These are phyloP conservation scores for Picochlorum sp. DNA, from an alignment of 139 green algal genomes.

Conservation along the genomic window DNA sequence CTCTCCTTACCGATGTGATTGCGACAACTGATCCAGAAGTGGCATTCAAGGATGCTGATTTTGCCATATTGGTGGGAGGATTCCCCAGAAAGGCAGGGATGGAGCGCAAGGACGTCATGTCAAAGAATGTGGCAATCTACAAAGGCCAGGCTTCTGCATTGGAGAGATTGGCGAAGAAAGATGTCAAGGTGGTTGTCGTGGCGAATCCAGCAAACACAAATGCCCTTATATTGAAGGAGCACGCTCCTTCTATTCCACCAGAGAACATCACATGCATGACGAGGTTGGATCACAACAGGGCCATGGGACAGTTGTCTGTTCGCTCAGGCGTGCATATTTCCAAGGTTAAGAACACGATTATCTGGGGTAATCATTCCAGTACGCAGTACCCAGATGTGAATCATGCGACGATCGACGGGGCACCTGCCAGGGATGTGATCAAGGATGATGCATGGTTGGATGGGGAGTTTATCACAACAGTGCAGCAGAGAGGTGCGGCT, in stretches of 20 bases:
- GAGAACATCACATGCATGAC: slow-evolving; percentile 92
- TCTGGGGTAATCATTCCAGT: slow-evolving; percentile 95
- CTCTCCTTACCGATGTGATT: slow-evolving; percentile 78
- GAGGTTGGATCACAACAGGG: slow-evolving; percentile 93
- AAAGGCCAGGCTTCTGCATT: slow-evolving; percentile 69
- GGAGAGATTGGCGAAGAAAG: slow-evolving; percentile 47
- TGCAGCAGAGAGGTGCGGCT: slow-evolving; percentile 87
- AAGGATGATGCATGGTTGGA: slow-evolving; percentile 66
- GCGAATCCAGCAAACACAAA: slow-evolving; percentile 96
- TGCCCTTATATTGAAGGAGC: slow-evolving; percentile 74
- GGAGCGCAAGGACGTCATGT: slow-evolving; percentile 93
- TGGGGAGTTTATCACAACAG: slow-evolving; percentile 75
- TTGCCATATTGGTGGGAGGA: slow-evolving; percentile 88
- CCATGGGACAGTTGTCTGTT: slow-evolving; percentile 76
- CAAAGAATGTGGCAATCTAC: slow-evolving; percentile 90
- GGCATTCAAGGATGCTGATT: slow-evolving; percentile 77
- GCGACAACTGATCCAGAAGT: slow-evolving; percentile 64
- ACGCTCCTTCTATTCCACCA: slow-evolving; percentile 66
- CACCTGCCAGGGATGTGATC: slow-evolving; percentile 59
- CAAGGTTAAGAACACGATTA: slow-evolving; percentile 86
- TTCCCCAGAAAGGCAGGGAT: slow-evolving; percentile 78
- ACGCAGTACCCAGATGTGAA: slow-evolving; percentile 93
- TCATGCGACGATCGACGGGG: slow-evolving; percentile 72
- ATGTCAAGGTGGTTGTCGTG: slow-evolving; percentile 81
- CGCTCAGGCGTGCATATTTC: slow-evolving; percentile 48